Base-by-base conservation (phyloP, 768 basidiomycete genomes). In the Panaeolus cyanescens region DNA sequence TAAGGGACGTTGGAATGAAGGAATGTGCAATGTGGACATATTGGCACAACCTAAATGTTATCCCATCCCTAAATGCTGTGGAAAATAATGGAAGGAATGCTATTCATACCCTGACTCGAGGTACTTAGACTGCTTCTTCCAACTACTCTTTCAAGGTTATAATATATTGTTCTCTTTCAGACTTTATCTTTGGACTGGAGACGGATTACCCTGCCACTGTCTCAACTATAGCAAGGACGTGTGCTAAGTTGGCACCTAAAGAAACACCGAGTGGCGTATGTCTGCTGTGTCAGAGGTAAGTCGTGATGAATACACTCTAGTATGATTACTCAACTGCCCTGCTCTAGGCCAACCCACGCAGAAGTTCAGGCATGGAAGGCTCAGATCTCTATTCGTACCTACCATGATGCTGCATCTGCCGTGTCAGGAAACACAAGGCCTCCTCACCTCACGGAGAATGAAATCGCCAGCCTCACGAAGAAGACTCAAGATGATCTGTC, bases 131-230 rank as follows among this genome's bases (percentile, higher is more conserved):
- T 12, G 32, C 50, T n/a, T 59, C 36, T 31, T 25, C 22, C 13
- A 15, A 50, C 15, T 50, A n/a, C 25, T 8, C 25, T 3, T 28
- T 13, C 45, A 13, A 25, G 2, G 22, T 13, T 15, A 25, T 4
- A 50, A 28, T 30, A 3, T 31, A 32, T 53, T 55, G 20, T 15
- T 36, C 54, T 34, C 10, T 10, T n/a, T n/a, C 59, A 93, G 93
- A 88, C 70, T 95, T 94, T 66, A 91, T 95, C 59, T 74, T 89
- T 19, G 88, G 91, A 2, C 70, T 95, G 30, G 93, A 95, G 73
- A 85, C 82, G 55, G 88, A 93, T 70, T 95, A 90, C 70, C 93
- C 93, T 3, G 92, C 92, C 0, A 95, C 93, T 0, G 93, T 94
- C 10, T 93, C 91, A 7, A 87, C 93, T 0, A 90, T 95, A 55